Evolutionary conservation across 176 grass and related monocot genomes (phyloP), one percentile per base, ranked within the genome.

Genomic region (Puya raimondii): DNA sequence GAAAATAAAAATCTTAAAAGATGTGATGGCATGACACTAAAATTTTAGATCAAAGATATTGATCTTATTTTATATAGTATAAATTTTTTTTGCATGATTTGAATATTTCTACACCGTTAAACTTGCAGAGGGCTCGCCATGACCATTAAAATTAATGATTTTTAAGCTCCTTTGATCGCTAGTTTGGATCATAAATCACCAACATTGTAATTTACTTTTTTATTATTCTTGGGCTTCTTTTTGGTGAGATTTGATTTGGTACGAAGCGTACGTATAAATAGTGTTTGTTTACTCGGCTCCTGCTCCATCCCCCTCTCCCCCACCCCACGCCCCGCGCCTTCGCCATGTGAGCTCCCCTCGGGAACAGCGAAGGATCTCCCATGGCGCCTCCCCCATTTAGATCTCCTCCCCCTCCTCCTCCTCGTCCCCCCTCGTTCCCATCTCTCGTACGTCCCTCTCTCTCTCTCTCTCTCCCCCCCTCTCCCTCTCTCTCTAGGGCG

Each of bases 341-440:
- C 73, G 65, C 86, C 81, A 88, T 88, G 81, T 84, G 86, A 74
- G 48, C 84, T 33, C 23, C 10, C 10, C 27, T 67, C 42, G 65
- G 65, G 16, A 67, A 14, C 33, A 9, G 33, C 65, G 13, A 67
- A 49, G 33, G 66, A 81, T 80, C 69, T 73, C 69, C 33, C 48
- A 48, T 25, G 65, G 50, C 73, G 68, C 25, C 7, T 49, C 23
- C 48, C n/a, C 68, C 4, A 16, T 49, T 2, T 53, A 73, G 72
- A 64, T 57, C 67, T 4, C 64, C 68, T 69, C 80, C 80, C 29
- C 12, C 80, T 87, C 76, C 42, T 21, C 21, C 56, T 61, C 56
- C 56, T 18, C 21, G 2, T 10, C 17, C 10, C 14, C 16, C 56
- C 17, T 61, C 21, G 7, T 61, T 16, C 21, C 16, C n/a, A 61